Conservation (phyloP, 2,329 filamentous ascomycete species). For the Paraconiothyrium brasiliense region DNA sequence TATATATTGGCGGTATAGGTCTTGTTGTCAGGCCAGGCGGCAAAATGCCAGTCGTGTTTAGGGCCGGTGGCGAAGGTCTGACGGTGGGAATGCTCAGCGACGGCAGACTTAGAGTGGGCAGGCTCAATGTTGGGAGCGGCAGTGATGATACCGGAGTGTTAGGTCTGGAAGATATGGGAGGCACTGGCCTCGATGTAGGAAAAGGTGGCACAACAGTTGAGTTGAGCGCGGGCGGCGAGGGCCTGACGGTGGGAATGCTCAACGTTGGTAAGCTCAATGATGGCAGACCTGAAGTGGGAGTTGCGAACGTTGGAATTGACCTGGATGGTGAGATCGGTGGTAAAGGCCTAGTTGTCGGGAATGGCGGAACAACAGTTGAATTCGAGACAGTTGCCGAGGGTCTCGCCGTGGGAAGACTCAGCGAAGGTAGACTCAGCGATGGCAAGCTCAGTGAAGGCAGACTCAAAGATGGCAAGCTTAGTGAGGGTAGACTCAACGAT, state of each 20-base stretch:
- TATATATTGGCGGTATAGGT: neutral
- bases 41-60: neutral
- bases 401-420: neutral
- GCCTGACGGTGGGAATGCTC: too few species aligned
- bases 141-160: neutral
- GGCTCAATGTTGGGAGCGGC: slow-evolving; percentile 4
- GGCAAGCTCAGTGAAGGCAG: neutral
- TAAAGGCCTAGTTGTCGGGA: neutral
- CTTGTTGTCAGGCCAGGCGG: neutral
- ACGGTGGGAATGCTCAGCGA: neutral
- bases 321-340: neutral
- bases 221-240: too few species aligned
- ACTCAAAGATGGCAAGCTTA: slow-evolving; percentile 2
- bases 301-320: neutral
- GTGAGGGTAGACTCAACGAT: neutral
- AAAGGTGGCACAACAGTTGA: too few species aligned
- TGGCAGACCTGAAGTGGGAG: too few species aligned
- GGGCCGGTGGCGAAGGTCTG: neutral
- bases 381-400: slow-evolving; percentile 5
- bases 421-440: neutral
- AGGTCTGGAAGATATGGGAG: neutral
- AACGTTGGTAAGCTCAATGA: neutral
- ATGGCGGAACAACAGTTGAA: neutral
- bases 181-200: slow-evolving; percentile 1
- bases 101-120: neutral